A percentile compares a stretch with the other conserved stretches of the same genome.
phyloP scores from a whole-genome alignment of 371 early-diverging fungal species.

The Caulochytrium protostelioides region DNA sequence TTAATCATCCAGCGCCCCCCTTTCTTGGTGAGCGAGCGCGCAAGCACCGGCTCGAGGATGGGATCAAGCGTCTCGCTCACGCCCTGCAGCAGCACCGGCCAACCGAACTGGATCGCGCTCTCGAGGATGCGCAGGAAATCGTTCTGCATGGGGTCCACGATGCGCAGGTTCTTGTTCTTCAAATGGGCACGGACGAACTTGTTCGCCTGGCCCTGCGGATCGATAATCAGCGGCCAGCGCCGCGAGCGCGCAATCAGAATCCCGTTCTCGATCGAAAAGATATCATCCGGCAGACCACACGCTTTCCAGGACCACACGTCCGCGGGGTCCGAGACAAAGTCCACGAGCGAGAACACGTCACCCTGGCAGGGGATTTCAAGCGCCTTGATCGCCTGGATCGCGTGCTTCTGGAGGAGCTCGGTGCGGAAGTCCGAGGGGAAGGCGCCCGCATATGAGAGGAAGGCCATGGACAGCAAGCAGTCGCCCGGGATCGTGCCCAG shows the following conservation, averaged over 20 bases:
- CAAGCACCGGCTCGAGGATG: conserved; percentile 23
- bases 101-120: conserved; percentile 24
- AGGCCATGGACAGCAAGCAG: conserved; percentile 27
- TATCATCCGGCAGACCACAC: conserved; percentile 28
- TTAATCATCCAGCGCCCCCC: conserved; percentile 21
- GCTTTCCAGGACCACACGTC: conserved; percentile 31
- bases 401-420: conserved; percentile 15
- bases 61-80: conserved; percentile 25
- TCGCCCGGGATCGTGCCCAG: conserved; percentile 24
- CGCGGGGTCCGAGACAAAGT: conserved; percentile 22
- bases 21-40: conserved; percentile 23
- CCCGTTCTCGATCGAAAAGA: conserved; percentile 30
- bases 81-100: conserved; percentile 25
- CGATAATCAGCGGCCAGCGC: conserved; percentile 33
- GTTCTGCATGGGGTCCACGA: conserved; percentile 25
- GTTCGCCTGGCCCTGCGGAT: conserved; percentile 31
- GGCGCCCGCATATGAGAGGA: conserved; percentile 30
- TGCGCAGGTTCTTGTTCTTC: conserved; percentile 16
- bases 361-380: conserved; percentile 25
- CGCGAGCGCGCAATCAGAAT: conserved; percentile 29
- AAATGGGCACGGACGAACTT: conserved; percentile 32
- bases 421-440: conserved; percentile 23
- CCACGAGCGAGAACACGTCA: conserved; percentile 21
- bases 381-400: conserved; percentile 22
- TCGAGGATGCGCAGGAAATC: conserved; percentile 25